Evolutionary conservation across 306 rosid species (phyloP), one percentile per base, ranked within the genome.

Genomic region (Cicer chorassanicum): DNA sequence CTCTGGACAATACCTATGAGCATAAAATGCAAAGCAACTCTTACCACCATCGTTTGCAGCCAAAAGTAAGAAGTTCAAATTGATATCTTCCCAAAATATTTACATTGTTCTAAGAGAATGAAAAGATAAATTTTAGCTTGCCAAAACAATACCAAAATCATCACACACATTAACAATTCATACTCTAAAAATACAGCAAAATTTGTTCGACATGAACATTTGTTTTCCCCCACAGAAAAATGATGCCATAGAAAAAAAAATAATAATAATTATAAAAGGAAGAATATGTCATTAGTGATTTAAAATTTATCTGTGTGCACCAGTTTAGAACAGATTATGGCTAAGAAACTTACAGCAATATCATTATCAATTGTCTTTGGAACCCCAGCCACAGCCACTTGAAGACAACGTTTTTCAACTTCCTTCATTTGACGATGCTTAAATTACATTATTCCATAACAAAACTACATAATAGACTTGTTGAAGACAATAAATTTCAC

Each of bases 291-390:
- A 50, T 9, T 14, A 19, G 34, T 56, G n/a, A 42, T 56, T 53
- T 61, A 36, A 60, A 82, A 51, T 21, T 65, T 64, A 48, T 45
- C 34, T 19, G 50, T 13, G 46, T 8, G 43, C 41, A 38, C 46
- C 71, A 40, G 65, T 45, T 72, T n/a, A 50, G 19, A 57, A 68
- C 14, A 70, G 12, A 78, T 70, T 43, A 55, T 11, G 45, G 51
- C 42, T 42, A 66, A 70, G 68, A 74, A 85, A 85, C 97, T 90
- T 87, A 94, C 98, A 73, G 92, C 93, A 78, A 94, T 91, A 80
- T 90, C 98, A 85, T 94, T 94, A 81, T 91, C 97, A 80, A 94
- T 88, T 70, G 98, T 94, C 85, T 94, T 87, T 21, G 97, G 97
- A 70, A 94, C 85, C 80, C 98, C 98, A 54, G 97, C 98, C 77